Evolutionary conservation across 1,139 yeast genomes (phyloP), one percentile per base, ranked within the genome.

Genomic region (Scheffersomyces cryptocercus): DNA sequence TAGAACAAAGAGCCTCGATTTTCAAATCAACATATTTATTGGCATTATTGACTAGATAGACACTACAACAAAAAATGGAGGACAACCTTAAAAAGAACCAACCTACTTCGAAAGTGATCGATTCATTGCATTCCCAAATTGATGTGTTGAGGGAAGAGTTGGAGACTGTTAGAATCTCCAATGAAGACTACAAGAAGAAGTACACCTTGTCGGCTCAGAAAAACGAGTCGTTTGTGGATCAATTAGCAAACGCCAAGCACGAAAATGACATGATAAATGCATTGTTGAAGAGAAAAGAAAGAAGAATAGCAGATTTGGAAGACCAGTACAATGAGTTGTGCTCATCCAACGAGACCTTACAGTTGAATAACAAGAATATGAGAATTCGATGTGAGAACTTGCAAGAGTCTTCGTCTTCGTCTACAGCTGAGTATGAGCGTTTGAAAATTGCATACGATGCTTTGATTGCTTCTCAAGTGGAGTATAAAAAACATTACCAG

Each of bases 231-330:
- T 70, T 81, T 46, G 74, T 82, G 36, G 91, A 85, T 55, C 88
- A 81, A 57, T 65, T 83, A 50, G 84, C 88, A 35, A 84, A 84
- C 53, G 71, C 84, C 29, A 84, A 83, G 59, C 88, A 84, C 57
- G 88, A 85, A 54, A 82, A 81, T 53, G 88, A 84, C 54, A 82
- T 84, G 68, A 70, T 84, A 36, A 79, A 75, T 52, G 82, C 88
- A 0, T 62, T 84, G 50, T 65, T 84, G 50, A 81, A 76, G 51
- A 67, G 90, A 47, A 84, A 84, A 56, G 85, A 84, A 55, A 70
- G 89, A 46, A 67, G 88, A 46, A 76, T 85, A 36, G 55, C 70
- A 34, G 90, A 84, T 55, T 62, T 84, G 53, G 89, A 85, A 58
- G 68, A 68, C 35, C 82, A 81, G 54, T 65, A 76, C 49, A 72